phyloP scores from a whole-genome alignment of 129 eudicot species.

The Cynara cardunculus region DNA sequence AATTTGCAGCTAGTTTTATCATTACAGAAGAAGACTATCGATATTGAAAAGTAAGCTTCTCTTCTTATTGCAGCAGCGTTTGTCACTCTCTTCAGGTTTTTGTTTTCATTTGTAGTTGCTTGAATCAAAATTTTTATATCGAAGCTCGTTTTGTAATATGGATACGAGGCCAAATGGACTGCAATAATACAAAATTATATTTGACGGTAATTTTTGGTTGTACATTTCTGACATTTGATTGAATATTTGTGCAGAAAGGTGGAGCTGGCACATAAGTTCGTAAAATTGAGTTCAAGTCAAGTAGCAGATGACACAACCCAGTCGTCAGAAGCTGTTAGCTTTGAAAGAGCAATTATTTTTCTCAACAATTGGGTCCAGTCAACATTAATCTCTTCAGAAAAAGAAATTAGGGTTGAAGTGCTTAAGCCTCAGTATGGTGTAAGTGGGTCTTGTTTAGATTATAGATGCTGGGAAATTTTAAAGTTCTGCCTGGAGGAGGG shows the following conservation, averaged over 20 bases:
- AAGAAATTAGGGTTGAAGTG: slow-evolving; percentile 45
- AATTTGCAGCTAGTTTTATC: slow-evolving; percentile 64
- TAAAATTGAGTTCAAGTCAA: slow-evolving; percentile 36
- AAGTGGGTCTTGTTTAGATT: slow-evolving; percentile 54
- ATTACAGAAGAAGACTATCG: slow-evolving; percentile 42
- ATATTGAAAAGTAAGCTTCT: slow-evolving; percentile 34
- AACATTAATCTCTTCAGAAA: slow-evolving; percentile 66
- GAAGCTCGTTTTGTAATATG: not conserved
- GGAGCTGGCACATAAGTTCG: slow-evolving; percentile 59
- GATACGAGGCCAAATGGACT: not conserved
- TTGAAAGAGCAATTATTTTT: slow-evolving; percentile 47
- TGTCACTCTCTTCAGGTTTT: not conserved
- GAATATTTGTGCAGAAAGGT: slow-evolving; percentile 58
- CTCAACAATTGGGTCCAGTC: slow-evolving; percentile 81
- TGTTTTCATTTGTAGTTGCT: not conserved
- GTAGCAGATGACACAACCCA: slow-evolving; percentile 34
- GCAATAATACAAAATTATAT: not conserved
- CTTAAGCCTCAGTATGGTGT: slow-evolving; percentile 26
- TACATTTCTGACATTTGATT: not conserved
- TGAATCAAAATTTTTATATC: not conserved
- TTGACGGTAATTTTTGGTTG: not conserved
- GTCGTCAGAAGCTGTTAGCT: slow-evolving; percentile 42
- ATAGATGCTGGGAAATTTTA: slow-evolving; percentile 78
- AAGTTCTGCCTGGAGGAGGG: slow-evolving; percentile 71
- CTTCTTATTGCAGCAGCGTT: not conserved